Conservation (phyloP, 2,329 filamentous ascomycete genomes). For the Colletotrichum sp. region DNA sequence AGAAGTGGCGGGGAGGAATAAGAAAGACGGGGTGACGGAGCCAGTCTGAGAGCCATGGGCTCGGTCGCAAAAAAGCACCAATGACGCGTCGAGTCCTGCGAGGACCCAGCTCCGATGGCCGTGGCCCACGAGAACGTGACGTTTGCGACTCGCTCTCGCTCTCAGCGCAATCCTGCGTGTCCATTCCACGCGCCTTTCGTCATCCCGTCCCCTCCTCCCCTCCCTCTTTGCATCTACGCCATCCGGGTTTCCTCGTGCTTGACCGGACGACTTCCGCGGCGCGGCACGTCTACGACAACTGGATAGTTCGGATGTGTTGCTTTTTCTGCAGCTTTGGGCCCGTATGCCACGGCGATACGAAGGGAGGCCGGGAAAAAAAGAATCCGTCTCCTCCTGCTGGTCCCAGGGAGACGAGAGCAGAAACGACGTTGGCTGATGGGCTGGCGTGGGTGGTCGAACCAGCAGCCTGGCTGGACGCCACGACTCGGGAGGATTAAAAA, state of each 20-base stretch:
- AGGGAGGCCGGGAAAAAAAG: not conserved
- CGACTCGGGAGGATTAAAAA: not conserved
- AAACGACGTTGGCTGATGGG: not conserved
- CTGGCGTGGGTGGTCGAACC: not conserved
- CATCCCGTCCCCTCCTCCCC: not conserved
- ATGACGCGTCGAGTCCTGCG: not conserved
- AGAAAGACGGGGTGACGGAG: not conserved
- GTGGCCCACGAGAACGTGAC: not conserved
- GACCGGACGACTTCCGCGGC: constrained; percentile 3
- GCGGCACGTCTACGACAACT: not conserved
- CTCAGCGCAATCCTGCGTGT: not conserved
- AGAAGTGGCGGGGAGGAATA: not conserved
- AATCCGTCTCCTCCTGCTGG: not conserved
- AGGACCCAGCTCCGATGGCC: constrained; percentile 15
- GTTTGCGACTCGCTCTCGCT: not conserved
- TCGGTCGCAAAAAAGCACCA: constrained; percentile 9
- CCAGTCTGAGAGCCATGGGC: not conserved
- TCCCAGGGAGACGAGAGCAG: not conserved
- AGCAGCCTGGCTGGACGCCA: not conserved
- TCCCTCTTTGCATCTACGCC: not conserved
- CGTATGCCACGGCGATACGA: not conserved
- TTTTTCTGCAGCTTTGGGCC: not conserved
- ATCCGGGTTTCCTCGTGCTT: not conserved
- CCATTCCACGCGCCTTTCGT: not conserved
- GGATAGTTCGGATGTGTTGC: not conserved